phyloP scores from a whole-genome alignment of 139 green algal genomes.

The Tetradesmus obliquus region DNA sequence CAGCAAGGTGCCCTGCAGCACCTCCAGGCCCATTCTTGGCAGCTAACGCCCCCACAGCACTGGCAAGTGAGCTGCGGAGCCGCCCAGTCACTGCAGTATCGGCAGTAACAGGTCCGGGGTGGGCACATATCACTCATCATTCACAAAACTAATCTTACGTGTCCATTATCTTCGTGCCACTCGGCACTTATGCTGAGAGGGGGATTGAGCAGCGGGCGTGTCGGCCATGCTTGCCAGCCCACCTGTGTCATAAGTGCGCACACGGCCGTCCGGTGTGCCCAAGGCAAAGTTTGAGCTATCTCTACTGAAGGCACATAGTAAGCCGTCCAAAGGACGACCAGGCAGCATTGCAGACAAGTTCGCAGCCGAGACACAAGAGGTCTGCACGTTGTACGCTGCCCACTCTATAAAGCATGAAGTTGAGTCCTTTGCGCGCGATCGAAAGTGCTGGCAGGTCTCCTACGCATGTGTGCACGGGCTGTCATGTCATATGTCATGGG shows the following conservation, averaged over 20 bases:
- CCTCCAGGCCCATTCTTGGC: not conserved
- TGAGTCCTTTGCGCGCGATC: not conserved
- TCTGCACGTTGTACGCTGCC: not conserved
- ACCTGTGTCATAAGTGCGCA: conserved; percentile 57
- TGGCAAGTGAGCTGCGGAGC: conserved; percentile 26
- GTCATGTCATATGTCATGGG: not conserved
- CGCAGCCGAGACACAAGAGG: not conserved
- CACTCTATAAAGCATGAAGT: not conserved
- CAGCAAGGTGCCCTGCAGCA: conserved; percentile 29
- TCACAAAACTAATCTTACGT: not conserved
- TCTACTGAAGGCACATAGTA: conserved; percentile 13
- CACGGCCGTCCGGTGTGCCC: conserved; percentile 43
- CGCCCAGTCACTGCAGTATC: conserved; percentile 40
- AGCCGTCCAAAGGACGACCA: not conserved
- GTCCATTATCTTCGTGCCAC: not conserved
- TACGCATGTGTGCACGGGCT: not conserved
- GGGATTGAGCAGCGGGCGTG: not conserved
- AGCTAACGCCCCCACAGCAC: not conserved
- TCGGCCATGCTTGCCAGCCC: conserved; percentile 19
- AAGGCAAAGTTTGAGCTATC: conserved; percentile 19
- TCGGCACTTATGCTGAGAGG: not conserved
- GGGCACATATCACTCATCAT: not conserved
- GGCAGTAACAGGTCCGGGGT: not conserved
- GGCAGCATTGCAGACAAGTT: conserved; percentile 31
- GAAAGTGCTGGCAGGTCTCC: not conserved